Percentiles rank a stretch among this genome's conserved stretches.
Conservation (phyloP, 2,329 filamentous ascomycete species). For the Cladosporium phlei region DNA sequence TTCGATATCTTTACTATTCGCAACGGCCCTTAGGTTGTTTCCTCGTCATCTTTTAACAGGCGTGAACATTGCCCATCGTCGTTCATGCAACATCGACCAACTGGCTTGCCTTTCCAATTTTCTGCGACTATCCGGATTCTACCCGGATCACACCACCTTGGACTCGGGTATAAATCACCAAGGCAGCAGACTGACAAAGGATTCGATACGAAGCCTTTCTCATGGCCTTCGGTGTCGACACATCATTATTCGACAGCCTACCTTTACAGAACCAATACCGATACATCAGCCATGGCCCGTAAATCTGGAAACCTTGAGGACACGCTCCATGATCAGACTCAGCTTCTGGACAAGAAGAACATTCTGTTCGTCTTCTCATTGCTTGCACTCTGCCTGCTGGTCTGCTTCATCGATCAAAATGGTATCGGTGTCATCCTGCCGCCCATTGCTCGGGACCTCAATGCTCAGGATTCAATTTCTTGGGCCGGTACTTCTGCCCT, state of each 20-base stretch:
- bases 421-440: conserved; percentile 44
- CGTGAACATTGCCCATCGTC: too few species aligned
- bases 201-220: background rate
- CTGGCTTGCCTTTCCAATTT: too few species aligned
- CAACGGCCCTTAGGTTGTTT: too few species aligned
- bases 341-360: conserved; percentile 50
- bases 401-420: conserved; percentile 56
- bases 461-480: conserved; percentile 47
- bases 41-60: too few species aligned
- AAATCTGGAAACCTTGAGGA: conserved; percentile 30
- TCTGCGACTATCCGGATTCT: too few species aligned
- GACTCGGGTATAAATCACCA: too few species aligned
- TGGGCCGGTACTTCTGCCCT: conserved; percentile 53
- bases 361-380: conserved; percentile 49
- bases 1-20: background rate
- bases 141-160: too few species aligned
- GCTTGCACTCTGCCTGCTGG: conserved; percentile 50
- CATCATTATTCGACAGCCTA: background rate
- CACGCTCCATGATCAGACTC: conserved; percentile 52
- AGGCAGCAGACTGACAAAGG: too few species aligned
- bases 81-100: too few species aligned
- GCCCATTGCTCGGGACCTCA: conserved; percentile 34
- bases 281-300: conserved; percentile 3
- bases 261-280: background rate
- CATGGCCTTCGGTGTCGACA: background rate